Evolutionary conservation across 2,329 filamentous ascomycete species (phyloP).

Genomic region (Paecilomyces variotii): DNA sequence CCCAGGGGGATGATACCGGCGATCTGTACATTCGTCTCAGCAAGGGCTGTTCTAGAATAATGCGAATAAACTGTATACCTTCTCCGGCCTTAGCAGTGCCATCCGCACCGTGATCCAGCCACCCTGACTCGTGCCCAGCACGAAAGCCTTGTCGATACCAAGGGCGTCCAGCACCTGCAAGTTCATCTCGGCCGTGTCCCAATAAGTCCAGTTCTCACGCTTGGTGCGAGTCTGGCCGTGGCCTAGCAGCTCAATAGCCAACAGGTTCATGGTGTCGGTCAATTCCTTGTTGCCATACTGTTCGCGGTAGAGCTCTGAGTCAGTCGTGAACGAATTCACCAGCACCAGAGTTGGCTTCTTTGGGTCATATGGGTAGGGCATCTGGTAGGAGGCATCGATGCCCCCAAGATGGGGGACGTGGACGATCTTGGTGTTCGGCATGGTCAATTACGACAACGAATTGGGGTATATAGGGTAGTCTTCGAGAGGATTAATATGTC

Average conservation of each 20-base stretch:
- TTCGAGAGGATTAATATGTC: no score
- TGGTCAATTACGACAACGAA: constrained; percentile 1
- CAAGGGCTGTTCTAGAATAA: background rate
- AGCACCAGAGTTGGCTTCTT: constrained; percentile 45
- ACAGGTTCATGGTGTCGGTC: constrained; percentile 37
- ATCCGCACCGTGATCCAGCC: constrained; percentile 47
- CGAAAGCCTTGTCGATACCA: constrained; percentile 38
- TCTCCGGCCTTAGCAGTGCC: constrained; percentile 44
- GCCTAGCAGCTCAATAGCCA: constrained; percentile 48
- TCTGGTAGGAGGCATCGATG: constrained; percentile 42
- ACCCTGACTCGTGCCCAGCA: constrained; percentile 46
- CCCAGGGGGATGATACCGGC: constrained; percentile 45
- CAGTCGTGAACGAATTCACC: constrained; percentile 46
- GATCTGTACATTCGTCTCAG: constrained; percentile 28
- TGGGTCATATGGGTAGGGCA: constrained; percentile 40
- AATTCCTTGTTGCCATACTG: constrained; percentile 33
- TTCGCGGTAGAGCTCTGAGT: constrained; percentile 35
- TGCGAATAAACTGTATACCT: constrained; percentile 20
- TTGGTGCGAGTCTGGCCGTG: constrained; percentile 43
- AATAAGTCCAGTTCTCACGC: constrained; percentile 45
- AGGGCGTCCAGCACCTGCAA: constrained; percentile 47
- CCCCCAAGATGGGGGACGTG: constrained; percentile 44
- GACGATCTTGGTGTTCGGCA: constrained; percentile 25
- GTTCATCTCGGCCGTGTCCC: constrained; percentile 48
- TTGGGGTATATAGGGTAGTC: no score